These are phyloP conservation scores for Orobanche coerulescens DNA, from an alignment of 257 asterid species.

Conservation along the genomic window DNA sequence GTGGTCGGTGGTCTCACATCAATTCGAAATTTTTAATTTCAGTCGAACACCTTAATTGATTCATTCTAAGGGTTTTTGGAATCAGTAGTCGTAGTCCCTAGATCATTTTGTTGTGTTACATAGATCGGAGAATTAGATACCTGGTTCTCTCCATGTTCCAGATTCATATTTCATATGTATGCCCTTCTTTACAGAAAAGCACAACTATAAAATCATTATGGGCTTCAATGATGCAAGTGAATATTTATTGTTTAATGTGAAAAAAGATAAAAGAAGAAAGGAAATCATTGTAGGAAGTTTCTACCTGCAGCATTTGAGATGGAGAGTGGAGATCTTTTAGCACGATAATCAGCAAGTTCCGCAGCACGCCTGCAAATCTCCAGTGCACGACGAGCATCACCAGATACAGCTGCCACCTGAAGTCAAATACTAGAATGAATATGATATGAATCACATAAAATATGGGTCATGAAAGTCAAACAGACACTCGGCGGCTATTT, in stretches of 20 bases:
- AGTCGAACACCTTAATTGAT: neutral
- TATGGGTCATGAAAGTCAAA: conserved; percentile 5
- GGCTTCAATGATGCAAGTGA: neutral
- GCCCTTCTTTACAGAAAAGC: neutral
- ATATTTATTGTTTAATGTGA: neutral
- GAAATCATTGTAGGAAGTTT: conserved; percentile 2
- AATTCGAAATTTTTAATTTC: neutral
- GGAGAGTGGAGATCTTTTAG: conserved; percentile 36
- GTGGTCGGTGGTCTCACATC: too few species aligned
- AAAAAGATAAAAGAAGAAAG: neutral
- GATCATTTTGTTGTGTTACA: neutral
- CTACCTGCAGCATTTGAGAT: conserved; percentile 43
- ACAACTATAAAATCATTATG: neutral
- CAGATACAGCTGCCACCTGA: conserved; percentile 97
- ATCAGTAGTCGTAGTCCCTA: neutral
- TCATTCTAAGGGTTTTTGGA: neutral
- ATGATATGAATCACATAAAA: conserved; percentile 4
- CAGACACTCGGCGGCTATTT: conserved; percentile 6
- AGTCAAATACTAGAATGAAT: conserved; percentile 22
- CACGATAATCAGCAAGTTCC: conserved; percentile 76
- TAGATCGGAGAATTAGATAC: neutral
- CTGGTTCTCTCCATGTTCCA: neutral
- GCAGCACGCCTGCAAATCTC: conserved; percentile 98
- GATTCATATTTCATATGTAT: conserved; percentile 1
- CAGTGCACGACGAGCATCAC: conserved; percentile 96